A percentile compares a stretch with the other conserved stretches of the same genome.
Conservation (phyloP, 495 filamentous ascomycete genomes). For the Alectoria sarmentosa region DNA sequence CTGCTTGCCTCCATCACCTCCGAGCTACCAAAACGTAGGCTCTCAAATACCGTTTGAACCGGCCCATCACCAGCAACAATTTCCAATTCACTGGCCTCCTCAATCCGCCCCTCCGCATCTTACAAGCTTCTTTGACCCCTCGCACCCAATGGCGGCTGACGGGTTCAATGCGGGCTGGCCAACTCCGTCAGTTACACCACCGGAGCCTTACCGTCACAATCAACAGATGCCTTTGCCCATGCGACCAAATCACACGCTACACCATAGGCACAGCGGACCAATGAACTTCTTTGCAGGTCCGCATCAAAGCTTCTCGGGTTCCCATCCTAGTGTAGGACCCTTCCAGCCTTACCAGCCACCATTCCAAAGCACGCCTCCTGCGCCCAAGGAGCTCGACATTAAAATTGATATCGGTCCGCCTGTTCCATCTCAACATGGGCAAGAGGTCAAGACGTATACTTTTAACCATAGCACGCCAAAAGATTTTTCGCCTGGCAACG, state of each 20-base stretch:
- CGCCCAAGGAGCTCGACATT: slow-evolving; percentile 15
- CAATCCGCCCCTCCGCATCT: slow-evolving; percentile 27
- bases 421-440: slow-evolving; percentile 12
- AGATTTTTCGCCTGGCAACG: slow-evolving; percentile 11
- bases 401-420: slow-evolving; percentile 18
- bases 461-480: slow-evolving; percentile 16
- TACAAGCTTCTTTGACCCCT: slow-evolving; percentile 25
- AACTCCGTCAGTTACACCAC: slow-evolving; percentile 15
- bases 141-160: slow-evolving; percentile 18
- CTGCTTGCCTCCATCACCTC: slow-evolving; percentile 14
- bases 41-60: slow-evolving; percentile 8
- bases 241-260: slow-evolving; percentile 3
- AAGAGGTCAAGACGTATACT: slow-evolving; percentile 14
- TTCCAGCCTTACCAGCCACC: slow-evolving; percentile 6
- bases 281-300: slow-evolving; percentile 10
- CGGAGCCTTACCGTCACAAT: slow-evolving; percentile 13
- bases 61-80: slow-evolving; percentile 6
- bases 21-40: slow-evolving; percentile 4
- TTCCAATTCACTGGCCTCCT: slow-evolving; percentile 22
- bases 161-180: slow-evolving; percentile 18
- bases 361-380: slow-evolving; percentile 5
- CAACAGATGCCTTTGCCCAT: slow-evolving; percentile 9
- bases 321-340: neutral
- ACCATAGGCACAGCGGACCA: slow-evolving; percentile 13
- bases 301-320: slow-evolving; percentile 4